Base-by-base conservation (phyloP, 1,284 basidiomycete species). In the Earliella scabrosa region DNA sequence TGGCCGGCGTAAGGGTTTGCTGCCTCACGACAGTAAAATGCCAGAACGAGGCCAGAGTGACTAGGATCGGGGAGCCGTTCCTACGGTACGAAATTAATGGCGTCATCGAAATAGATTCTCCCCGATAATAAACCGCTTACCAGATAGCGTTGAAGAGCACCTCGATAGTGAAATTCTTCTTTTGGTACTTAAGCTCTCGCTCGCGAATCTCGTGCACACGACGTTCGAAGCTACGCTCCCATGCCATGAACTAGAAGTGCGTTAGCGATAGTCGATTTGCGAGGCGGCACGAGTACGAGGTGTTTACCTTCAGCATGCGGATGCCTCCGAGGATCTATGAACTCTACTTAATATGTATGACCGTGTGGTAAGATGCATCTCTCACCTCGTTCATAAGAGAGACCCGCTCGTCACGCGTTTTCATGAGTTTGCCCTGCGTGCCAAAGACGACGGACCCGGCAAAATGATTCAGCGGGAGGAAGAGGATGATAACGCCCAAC, bases 361-460 rank as follows among this genome's bases (percentile, higher is more conserved):
- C n/a, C n/a, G n/a, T n/a, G n/a, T n/a, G n/a, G n/a, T n/a, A n/a
- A n/a, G n/a, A n/a, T n/a, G n/a, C n/a, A n/a, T n/a, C n/a, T n/a
- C 18, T n/a, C 41, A 88, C 86, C 75, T 97, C 95, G 66, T 97
- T 97, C 94, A 97, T 97, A 43, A 97, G 75, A 1, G 89, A 80
- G 18, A 95, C 93, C 45, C 95, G 85, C 73, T 95, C 90, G 65
- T 98, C 95, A 21, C 95, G 83, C 31, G 92, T 83, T 73, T 94
- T 95, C 93, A 96, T 96, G 20, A 97, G 77, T 64, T 90, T 92
- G 58, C 96, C 93, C 68, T 97, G 93, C 0, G 85, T 85, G 45
- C 79, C 77, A 11, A 97, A 88, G 36, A 97, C 90, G 20, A 95
- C 76, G 71, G 92, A 94, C 45, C 91, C 88, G 0, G 94, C 92